Evolutionary conservation across 1,284 basidiomycete species (phyloP), one percentile per base, ranked within the genome.

Genomic region (Ustilago tritici): DNA sequence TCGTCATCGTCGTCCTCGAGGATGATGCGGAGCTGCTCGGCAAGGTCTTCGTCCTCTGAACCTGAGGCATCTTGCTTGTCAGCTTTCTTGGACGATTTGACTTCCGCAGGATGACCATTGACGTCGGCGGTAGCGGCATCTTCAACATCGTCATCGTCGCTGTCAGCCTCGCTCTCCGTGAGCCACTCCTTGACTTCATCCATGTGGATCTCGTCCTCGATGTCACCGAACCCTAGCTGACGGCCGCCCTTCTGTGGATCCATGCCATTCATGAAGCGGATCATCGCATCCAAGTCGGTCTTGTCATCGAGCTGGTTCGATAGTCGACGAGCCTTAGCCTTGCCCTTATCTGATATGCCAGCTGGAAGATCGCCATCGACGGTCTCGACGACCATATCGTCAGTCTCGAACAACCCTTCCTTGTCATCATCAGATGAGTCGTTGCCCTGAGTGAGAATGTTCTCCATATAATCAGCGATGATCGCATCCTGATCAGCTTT

Each of bases 391-490:
- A 63, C 47, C 63, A 63, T 59, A 38, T 66, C 62, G 36, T 66
- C 64, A 11, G 35, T 46, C 12, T 65, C 32, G 34, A 67, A 66
- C 1, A 68, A 57, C 11, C 15, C 56, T 15, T 49, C 65, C 2
- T 65, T 58, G 2, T 72, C 69, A 7, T 66, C 61, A 10, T 69
- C 69, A 2, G 64, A 63, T 1, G 36, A n/a, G 12, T 60, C 59
- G 19, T 53, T 31, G n/a, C 67, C 62, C 23, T 71, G 72, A 36
- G 65, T 59, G 65, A 82, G 67, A 32, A 78, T 79, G 66, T 85
- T 85, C 58, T 79, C 74, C 66, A 84, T 81, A 65, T 84, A 85
- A 41, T 85, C 83, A 17, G 74, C 79, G n/a, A 85, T 53, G 19
- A 84, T 77, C 8, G 80, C 82, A 17, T 79, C 82, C 34, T 85